Percentiles rank a stretch among this genome's conserved stretches.
Evolutionary conservation across 371 early-diverging fungal species (phyloP).

Genomic region (Apophysomyces trapeziformis): DNA sequence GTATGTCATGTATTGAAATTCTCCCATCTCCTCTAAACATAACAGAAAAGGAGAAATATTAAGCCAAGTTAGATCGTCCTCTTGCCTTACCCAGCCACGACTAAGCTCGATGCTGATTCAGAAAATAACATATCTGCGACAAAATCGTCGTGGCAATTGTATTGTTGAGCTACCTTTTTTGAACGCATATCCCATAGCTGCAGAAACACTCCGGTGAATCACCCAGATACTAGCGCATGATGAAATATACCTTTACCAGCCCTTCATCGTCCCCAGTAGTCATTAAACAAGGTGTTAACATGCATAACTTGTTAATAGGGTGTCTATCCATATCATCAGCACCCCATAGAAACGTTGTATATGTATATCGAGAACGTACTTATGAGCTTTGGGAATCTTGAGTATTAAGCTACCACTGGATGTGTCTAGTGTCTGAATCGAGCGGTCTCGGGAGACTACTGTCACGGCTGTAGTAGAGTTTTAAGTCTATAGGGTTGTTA

Average conservation of each 20-base stretch:
- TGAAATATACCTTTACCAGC: constrained; percentile 65
- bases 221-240: neutral
- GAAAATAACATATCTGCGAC: constrained; percentile 80
- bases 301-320: constrained; percentile 76
- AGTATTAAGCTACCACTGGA: constrained; percentile 63
- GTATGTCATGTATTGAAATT: constrained; percentile 83
- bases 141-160: constrained; percentile 82
- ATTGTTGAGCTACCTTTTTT: constrained; percentile 65
- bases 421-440: constrained; percentile 74
- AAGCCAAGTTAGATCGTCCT: neutral
- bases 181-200: constrained; percentile 83
- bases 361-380: constrained; percentile 35
- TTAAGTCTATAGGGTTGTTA: neutral
- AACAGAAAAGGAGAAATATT: neutral
- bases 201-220: neutral
- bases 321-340: constrained; percentile 40
- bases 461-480: constrained; percentile 49
- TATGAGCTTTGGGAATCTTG: constrained; percentile 75
- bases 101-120: constrained; percentile 60
- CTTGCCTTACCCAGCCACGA: constrained; percentile 62
- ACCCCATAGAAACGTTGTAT: neutral
- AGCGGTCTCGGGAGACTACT: constrained; percentile 77
- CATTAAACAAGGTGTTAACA: constrained; percentile 64
- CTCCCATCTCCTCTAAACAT: constrained; percentile 78
- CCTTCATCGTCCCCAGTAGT: constrained; percentile 92